Evolutionary conservation across 306 rosid species (phyloP), one percentile per base, ranked within the genome.

Genomic region (Trifolium fragiferum): DNA sequence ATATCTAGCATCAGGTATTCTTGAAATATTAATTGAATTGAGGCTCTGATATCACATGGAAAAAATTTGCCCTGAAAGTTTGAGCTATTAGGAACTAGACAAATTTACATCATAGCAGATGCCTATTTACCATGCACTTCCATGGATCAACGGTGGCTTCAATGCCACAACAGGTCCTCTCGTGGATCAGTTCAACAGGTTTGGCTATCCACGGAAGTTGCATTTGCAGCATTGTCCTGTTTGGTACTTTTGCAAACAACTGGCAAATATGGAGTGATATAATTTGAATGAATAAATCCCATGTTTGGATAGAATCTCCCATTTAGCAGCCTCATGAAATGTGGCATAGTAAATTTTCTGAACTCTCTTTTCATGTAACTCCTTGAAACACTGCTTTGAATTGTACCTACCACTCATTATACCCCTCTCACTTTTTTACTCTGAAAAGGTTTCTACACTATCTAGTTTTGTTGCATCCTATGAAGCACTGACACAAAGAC

Each of bases 11-110:
- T 51, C 50, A 14, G 27, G 25, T 35, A 21, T 49, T 46, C 30
- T 79, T 44, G 67, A 47, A 44, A 77, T 46, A 46, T 57, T 43
- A 19, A 9, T 12, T 60, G 65, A 44, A 23, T 46, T 32, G 64
- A 58, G 64, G 37, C 32, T 21, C 37, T 58, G 27, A 58, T 58
- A 6, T 58, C 18, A 58, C 37, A 10, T 13, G 63, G 63, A 57
- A 55, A 55, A 55, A 55, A 20, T 21, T 20, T 21, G 32, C 15
- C 15, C 33, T 54, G 12, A 21, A 54, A 50, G 20, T 16, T 50
- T 50, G 57, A 50, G 57, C 32, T 54, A 54, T 53, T 53, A 9
- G 15, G 0, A 54, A 54, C 21, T 20, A 54, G 60, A 49, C 21
- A 49, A 49, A n/a, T 54, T 20, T 54, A 20, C 30, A 54, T 20